phyloP scores from a whole-genome alignment of 495 filamentous ascomycete species.

The Glarea lozoyensis region DNA sequence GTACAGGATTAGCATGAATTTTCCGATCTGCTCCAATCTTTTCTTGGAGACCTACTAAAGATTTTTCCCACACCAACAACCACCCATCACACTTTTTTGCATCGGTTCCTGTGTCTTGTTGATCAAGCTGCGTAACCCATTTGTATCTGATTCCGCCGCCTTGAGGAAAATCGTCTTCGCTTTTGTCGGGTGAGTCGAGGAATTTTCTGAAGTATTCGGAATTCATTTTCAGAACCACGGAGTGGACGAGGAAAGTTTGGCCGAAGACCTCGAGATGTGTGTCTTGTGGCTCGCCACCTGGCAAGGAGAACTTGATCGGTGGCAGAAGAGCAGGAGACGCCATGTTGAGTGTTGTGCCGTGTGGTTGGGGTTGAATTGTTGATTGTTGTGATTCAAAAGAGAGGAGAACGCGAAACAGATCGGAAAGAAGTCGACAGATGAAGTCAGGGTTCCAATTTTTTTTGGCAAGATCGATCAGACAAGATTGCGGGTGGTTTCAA shows the following conservation, averaged over 20 bases:
- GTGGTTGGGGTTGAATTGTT: too few relatives aligned
- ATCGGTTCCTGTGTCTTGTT: too few relatives aligned
- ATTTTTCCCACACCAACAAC: neutral
- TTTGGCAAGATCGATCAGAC: too few relatives aligned
- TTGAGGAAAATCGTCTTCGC: neutral
- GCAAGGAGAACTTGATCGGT: too few relatives aligned
- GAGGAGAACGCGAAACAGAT: too few relatives aligned
- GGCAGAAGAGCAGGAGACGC: too few relatives aligned
- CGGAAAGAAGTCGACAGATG: too few relatives aligned
- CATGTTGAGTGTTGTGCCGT: too few relatives aligned
- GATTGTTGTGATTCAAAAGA: too few relatives aligned
- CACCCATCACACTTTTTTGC: neutral
- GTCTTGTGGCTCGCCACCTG: too few relatives aligned
- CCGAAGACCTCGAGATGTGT: constrained; percentile 4
- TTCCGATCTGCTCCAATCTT: neutral
- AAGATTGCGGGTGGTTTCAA: too few relatives aligned
- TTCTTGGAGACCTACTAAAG: neutral
- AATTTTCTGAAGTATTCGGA: constrained; percentile 7
- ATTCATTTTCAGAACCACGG: constrained; percentile 1
- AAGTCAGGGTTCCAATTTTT: too few relatives aligned
- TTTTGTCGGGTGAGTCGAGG: constrained; percentile 8
- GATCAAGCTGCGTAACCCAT: constrained; percentile 5
- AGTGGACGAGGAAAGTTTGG: constrained; percentile 3
- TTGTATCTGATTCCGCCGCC: constrained; percentile 2
- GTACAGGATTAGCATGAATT: neutral